Percentiles rank a stretch among this genome's conserved stretches.
These are phyloP conservation scores for Botryosphaeria dothidea DNA, from an alignment of 2,329 filamentous ascomycete genomes.

Conservation along the genomic window DNA sequence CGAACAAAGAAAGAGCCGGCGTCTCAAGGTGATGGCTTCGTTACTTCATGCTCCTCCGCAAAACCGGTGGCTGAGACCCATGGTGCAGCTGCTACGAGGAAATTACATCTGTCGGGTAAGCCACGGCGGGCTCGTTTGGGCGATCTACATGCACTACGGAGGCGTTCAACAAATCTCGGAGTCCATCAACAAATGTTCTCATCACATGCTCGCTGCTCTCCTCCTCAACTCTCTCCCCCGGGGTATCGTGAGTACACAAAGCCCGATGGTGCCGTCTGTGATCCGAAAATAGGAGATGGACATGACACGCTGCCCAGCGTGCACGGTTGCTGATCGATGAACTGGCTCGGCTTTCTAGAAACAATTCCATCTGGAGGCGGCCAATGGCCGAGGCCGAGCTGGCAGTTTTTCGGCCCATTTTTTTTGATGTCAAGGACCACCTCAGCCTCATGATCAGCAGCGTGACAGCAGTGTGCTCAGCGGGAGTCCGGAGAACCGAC, in stretches of 20 bases:
- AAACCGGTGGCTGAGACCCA: not conserved
- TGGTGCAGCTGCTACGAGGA: conserved; percentile 7
- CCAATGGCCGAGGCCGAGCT: not conserved
- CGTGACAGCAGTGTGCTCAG: not conserved
- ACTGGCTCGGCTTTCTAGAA: not conserved
- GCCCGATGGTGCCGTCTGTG: not conserved
- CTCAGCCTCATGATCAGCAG: conserved; percentile 9
- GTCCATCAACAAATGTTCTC: not conserved
- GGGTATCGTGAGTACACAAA: not conserved
- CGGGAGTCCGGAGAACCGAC: not conserved
- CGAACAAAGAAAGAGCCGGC: not conserved
- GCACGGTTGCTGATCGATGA: not conserved
- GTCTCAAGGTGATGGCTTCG: not conserved
- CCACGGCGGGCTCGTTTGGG: not conserved
- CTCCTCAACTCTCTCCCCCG: not conserved
- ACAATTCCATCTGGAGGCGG: not conserved
- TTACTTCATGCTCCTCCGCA: not conserved
- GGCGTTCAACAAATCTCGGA: not conserved
- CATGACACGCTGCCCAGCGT: not conserved
- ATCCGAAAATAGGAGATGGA: not conserved
- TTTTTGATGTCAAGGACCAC: not conserved
- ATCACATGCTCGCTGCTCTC: not conserved
- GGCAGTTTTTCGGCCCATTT: not conserved
- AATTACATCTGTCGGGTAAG: not conserved
- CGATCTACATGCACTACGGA: not conserved